Percentiles rank a stretch among this genome's conserved stretches.
phyloP scores from a whole-genome alignment of 2,329 filamentous ascomycete genomes.

The Sporothrix inflata region DNA sequence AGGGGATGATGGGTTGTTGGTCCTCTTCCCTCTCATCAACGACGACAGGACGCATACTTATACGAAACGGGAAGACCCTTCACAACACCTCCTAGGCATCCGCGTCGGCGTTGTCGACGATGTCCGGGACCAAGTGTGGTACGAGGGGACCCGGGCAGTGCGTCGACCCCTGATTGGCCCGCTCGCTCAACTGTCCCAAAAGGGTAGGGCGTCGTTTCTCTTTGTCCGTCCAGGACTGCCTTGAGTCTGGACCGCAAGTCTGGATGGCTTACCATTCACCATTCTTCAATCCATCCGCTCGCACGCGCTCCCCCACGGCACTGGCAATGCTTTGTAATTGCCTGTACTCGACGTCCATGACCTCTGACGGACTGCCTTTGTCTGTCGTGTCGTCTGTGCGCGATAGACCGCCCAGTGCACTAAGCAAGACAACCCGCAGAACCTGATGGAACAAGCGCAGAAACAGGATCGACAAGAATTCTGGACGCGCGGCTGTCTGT shows the following conservation, averaged over 20 bases:
- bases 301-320: background rate
- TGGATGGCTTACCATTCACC: background rate
- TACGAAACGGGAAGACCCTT: too few species aligned
- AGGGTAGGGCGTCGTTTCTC: background rate
- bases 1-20: too few species aligned
- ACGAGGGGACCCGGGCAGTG: background rate
- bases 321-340: slow-evolving; percentile 14
- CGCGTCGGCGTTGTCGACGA: background rate
- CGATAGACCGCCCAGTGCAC: background rate
- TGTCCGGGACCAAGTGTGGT: background rate
- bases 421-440: background rate
- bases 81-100: background rate
- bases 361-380: background rate
- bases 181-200: slow-evolving; percentile 13
- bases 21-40: too few species aligned
- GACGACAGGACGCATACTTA: too few species aligned
- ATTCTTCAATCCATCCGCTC: background rate
- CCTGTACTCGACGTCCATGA: background rate
- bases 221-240: too few species aligned
- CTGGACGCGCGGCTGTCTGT: background rate
- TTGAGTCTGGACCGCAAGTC: too few species aligned
- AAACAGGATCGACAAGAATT: background rate
- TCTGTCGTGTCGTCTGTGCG: background rate
- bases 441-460: background rate
- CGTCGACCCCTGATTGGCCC: background rate